A percentile compares a stretch with the other conserved stretches of the same genome.
Conservation (phyloP, 1,139 yeast species). For the Lodderomyces parapsilosis region DNA sequence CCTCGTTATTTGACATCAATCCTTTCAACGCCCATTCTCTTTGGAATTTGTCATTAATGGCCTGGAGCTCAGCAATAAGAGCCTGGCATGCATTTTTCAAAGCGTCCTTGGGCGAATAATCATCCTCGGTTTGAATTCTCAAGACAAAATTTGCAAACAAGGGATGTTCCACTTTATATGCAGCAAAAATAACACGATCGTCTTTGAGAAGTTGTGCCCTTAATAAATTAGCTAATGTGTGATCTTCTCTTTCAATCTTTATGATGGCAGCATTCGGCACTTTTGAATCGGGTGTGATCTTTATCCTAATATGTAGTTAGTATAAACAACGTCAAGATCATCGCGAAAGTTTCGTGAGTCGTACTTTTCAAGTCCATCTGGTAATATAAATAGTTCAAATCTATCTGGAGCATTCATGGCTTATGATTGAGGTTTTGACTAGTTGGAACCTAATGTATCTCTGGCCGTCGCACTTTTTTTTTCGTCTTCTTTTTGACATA, state of each 20-base stretch:
- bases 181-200: constrained; percentile 87
- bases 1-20: constrained; percentile 32
- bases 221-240: constrained; percentile 87
- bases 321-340: too few species aligned
- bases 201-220: constrained; percentile 86
- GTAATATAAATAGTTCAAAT: constrained; percentile 90
- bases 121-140: constrained; percentile 94
- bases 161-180: constrained; percentile 97
- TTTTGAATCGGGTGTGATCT: constrained; percentile 89
- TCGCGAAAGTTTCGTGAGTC: constrained; percentile 20
- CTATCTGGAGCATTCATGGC: constrained; percentile 99
- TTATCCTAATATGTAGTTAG: constrained; percentile 43
- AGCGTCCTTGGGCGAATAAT: constrained; percentile 88
- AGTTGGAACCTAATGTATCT: too few species aligned
- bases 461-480: too few species aligned
- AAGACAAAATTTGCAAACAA: constrained; percentile 90
- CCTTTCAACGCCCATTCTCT: constrained; percentile 93
- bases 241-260: constrained; percentile 95
- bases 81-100: constrained; percentile 84
- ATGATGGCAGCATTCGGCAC: constrained; percentile 94
- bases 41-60: constrained; percentile 72
- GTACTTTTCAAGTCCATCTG: constrained; percentile 92
- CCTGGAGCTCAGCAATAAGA: constrained; percentile 74
- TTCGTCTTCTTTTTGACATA: too few species aligned
- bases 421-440: too few species aligned